Conservation (phyloP, 192 early-diverging fungal species). For the Chytriomyces confervae region DNA sequence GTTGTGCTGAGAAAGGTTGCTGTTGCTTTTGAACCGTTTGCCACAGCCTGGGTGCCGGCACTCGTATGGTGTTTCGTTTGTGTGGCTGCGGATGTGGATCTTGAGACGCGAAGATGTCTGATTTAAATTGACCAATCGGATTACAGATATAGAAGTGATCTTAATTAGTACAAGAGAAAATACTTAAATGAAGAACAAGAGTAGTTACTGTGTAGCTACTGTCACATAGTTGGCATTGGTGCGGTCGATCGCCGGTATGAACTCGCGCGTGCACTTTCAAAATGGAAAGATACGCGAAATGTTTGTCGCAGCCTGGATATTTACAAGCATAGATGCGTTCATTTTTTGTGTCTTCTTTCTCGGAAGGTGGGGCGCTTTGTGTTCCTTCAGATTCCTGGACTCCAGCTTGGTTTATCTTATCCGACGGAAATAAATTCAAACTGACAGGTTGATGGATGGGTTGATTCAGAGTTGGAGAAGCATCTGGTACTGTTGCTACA, state of each 20-base stretch:
- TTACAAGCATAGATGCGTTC: conserved; percentile 12
- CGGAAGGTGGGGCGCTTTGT: neutral
- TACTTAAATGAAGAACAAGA: neutral
- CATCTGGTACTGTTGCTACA: neutral
- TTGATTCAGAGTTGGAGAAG: neutral
- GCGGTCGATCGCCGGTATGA: conserved; percentile 59
- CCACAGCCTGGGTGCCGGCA: conserved; percentile 34
- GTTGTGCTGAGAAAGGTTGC: conserved; percentile 34
- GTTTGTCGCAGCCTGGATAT: conserved; percentile 34
- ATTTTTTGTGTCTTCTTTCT: neutral
- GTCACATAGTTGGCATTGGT: conserved; percentile 4
- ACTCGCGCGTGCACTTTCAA: conserved; percentile 70
- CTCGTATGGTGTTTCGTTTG: conserved; percentile 31
- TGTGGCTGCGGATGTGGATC: conserved; percentile 42
- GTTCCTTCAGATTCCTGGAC: neutral
- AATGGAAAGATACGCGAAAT: conserved; percentile 42
- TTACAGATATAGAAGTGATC: too few relatives aligned
- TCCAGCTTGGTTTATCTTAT: neutral
- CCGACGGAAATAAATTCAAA: neutral
- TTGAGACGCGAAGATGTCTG: conserved; percentile 37
- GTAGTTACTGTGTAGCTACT: neutral
- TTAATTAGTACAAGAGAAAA: too few relatives aligned
- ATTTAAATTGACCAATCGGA: neutral
- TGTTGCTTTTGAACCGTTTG: conserved; percentile 34
- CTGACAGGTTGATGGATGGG: neutral